A percentile compares a stretch with the other conserved stretches of the same genome.
Evolutionary conservation across 345 rosid species (phyloP).

Genomic region (Barbarea vulgaris): DNA sequence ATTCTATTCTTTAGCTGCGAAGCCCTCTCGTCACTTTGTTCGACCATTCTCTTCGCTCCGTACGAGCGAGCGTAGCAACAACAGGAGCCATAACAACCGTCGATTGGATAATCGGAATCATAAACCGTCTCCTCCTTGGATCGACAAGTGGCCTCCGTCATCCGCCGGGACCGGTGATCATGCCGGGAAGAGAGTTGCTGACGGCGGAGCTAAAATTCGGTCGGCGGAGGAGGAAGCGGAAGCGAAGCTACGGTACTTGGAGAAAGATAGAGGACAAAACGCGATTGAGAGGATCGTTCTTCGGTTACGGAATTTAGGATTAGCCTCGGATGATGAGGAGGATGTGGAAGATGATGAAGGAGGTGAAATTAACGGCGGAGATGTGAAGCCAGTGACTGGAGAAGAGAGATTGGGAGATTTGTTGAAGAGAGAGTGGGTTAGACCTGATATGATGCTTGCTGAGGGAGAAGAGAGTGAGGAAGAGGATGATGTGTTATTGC

Average conservation of each 20-base stretch:
- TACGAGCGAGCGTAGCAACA: constrained; percentile 41
- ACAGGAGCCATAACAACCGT: constrained; percentile 40
- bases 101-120: constrained; percentile 37
- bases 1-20: constrained; percentile 44
- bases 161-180: constrained; percentile 28
- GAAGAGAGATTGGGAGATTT: constrained; percentile 82
- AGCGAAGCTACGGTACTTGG: constrained; percentile 36
- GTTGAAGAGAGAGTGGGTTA: constrained; percentile 81
- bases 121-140: constrained; percentile 57
- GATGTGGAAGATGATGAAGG: constrained; percentile 47
- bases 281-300: constrained; percentile 88
- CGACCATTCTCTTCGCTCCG: constrained; percentile 46
- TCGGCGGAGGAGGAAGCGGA: constrained; percentile 36
- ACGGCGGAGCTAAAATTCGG: constrained; percentile 32
- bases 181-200: constrained; percentile 12
- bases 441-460: constrained; percentile 70
- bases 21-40: constrained; percentile 45
- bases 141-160: constrained; percentile 51
- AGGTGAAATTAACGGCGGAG: constrained; percentile 25
- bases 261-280: constrained; percentile 56
- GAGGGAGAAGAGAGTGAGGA: constrained; percentile 49
- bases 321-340: constrained; percentile 70
- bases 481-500: constrained; percentile 53
- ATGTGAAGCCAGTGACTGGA: constrained; percentile 54
- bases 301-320: constrained; percentile 76